phyloP scores from a whole-genome alignment of 129 eudicot genomes.

The Helichrysum umbraculigerum region DNA sequence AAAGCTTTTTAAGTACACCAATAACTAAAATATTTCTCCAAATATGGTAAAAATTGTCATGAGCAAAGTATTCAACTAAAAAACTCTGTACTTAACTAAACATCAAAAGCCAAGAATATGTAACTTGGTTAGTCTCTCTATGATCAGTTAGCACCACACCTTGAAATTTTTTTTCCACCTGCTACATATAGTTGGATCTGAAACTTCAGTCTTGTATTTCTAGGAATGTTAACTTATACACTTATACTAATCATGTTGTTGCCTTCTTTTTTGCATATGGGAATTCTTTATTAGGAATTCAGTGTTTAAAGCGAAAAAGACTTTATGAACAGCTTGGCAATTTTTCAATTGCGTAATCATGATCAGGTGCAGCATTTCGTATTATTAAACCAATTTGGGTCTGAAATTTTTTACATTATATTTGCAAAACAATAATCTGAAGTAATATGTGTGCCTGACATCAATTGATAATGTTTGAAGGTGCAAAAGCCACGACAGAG shows the following conservation, averaged over 20 bases:
- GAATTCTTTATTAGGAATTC: constrained; percentile 45
- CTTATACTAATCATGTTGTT: background rate
- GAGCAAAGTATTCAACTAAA: no score
- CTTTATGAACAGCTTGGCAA: constrained; percentile 61
- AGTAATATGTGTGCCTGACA: background rate
- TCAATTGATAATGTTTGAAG: constrained; percentile 62
- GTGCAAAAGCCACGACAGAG: constrained; percentile 68
- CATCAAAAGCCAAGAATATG: no score
- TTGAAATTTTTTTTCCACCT: no score
- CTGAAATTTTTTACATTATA: background rate
- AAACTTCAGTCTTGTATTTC: background rate
- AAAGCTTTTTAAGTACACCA: no score
- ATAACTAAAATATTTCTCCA: no score
- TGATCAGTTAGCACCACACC: no score
- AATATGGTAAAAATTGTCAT: no score
- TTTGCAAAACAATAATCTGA: background rate
- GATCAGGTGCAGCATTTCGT: constrained; percentile 41
- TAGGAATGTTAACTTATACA: background rate
- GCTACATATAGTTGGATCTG: background rate
- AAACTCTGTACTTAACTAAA: no score
- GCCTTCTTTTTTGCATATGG: background rate
- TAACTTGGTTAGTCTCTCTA: no score
- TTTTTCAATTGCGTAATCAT: constrained; percentile 54
- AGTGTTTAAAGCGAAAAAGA: constrained; percentile 56
- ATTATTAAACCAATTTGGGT: background rate